Conservation (phyloP, 495 filamentous ascomycete genomes). For the Astrothelium subdiscretum region DNA sequence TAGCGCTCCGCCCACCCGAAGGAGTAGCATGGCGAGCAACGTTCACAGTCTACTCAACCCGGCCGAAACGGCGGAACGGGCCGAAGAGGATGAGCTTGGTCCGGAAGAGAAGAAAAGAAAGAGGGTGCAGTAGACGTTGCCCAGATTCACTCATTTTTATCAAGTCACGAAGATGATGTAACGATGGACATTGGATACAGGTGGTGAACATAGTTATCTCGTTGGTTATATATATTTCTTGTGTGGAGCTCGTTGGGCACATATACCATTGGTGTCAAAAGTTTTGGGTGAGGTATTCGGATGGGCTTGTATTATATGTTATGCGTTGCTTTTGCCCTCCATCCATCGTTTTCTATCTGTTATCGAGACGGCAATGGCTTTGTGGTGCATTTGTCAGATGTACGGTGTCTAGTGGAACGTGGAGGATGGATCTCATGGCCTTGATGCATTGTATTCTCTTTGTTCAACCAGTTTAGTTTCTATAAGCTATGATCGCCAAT, state of each 20-base stretch:
- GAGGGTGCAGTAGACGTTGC: constrained; percentile 6
- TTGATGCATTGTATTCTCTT: not conserved
- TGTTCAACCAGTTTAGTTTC: not conserved
- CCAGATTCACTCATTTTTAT: not conserved
- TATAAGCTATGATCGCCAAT: too few relatives aligned
- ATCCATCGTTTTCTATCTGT: not conserved
- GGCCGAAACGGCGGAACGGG: constrained; percentile 61
- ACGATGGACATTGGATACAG: not conserved
- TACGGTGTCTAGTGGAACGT: not conserved
- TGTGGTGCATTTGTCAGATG: not conserved
- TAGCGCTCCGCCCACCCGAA: constrained; percentile 48
- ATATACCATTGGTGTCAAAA: constrained; percentile 2
- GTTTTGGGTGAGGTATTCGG: not conserved
- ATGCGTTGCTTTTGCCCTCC: not conserved
- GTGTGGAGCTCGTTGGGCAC: not conserved
- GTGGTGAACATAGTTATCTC: not conserved
- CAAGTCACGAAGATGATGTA: not conserved
- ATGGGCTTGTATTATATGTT: not conserved
- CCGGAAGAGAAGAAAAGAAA: constrained; percentile 30
- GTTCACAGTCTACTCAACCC: constrained; percentile 76
- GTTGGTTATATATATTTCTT: not conserved
- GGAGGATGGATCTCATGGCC: not conserved
- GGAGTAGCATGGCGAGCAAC: constrained; percentile 65
- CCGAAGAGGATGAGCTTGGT: constrained; percentile 51
- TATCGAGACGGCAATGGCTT: not conserved